These are phyloP conservation scores for Neonectria sp. DNA, from an alignment of 2,329 filamentous ascomycete genomes.

Conservation along the genomic window DNA sequence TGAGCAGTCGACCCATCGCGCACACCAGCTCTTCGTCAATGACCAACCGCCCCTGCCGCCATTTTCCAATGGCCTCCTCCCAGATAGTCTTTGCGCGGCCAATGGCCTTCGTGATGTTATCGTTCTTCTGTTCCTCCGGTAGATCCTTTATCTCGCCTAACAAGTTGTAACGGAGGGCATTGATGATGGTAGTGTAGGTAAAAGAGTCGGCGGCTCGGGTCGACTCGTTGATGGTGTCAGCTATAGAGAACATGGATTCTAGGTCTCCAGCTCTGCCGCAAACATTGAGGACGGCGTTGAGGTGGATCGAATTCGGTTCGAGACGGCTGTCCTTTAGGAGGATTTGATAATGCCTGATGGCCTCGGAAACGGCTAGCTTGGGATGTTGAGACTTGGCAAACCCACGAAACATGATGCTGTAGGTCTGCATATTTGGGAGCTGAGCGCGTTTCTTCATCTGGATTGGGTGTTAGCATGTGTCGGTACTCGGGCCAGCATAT, in stretches of 20 bases:
- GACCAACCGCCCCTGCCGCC: constrained; percentile 77
- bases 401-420: constrained; percentile 85
- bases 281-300: constrained; percentile 89
- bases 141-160: constrained; percentile 46
- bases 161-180: constrained; percentile 72
- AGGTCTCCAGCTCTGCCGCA: constrained; percentile 83
- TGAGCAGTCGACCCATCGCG: constrained; percentile 85
- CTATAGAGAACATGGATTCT: constrained; percentile 85
- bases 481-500: background rate
- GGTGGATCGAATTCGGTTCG: constrained; percentile 83
- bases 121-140: constrained; percentile 49
- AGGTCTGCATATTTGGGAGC: constrained; percentile 85
- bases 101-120: constrained; percentile 64
- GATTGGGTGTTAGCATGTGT: constrained; percentile 19
- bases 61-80: constrained; percentile 83
- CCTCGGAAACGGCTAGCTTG: constrained; percentile 75
- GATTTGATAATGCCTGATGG: constrained; percentile 82
- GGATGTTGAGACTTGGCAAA: constrained; percentile 74
- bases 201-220: constrained; percentile 73
- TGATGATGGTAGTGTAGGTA: constrained; percentile 89
- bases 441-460: constrained; percentile 96
- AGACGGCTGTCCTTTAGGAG: constrained; percentile 77
- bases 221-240: constrained; percentile 78
- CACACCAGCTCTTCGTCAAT: constrained; percentile 86
- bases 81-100: constrained; percentile 82